Conservation (phyloP, 306 rosid species). For the Acacia acuminata region DNA sequence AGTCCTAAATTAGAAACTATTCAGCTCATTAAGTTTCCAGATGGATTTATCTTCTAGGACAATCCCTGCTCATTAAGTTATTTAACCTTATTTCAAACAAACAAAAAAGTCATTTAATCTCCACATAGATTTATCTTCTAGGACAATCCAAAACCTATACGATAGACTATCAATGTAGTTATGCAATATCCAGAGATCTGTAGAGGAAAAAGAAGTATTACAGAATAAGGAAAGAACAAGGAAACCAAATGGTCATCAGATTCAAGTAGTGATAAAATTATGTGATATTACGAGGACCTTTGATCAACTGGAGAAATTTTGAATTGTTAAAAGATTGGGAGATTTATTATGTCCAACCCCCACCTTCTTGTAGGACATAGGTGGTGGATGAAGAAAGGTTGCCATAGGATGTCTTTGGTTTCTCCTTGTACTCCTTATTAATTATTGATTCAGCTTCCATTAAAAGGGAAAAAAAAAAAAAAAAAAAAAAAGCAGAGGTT, state of each 20-base stretch:
- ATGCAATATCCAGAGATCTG: not conserved
- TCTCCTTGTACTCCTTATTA: not conserved
- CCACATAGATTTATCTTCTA: not conserved
- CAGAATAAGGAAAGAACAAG: not conserved
- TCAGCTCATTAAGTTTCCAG: not conserved
- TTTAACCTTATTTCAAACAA: not conserved
- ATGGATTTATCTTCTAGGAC: no score
- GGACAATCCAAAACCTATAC: slow-evolving; percentile 7
- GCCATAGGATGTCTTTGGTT: not conserved
- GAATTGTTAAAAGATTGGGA: not conserved
- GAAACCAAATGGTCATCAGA: not conserved
- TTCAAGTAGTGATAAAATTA: not conserved
- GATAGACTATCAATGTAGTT: not conserved
- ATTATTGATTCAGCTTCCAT: not conserved
- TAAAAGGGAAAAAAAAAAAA: no score
- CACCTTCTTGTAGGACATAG: no score
- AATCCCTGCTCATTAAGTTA: not conserved
- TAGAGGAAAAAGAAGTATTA: not conserved
- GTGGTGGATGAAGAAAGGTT: not conserved
- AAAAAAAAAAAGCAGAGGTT: not conserved
- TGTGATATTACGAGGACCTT: not conserved
- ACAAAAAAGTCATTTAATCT: not conserved
- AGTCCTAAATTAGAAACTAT: not conserved
- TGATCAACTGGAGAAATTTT: not conserved
- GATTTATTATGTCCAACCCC: not conserved